Base-by-base conservation (phyloP, 2,329 filamentous ascomycete genomes). In the Lecanicillium sp. region DNA sequence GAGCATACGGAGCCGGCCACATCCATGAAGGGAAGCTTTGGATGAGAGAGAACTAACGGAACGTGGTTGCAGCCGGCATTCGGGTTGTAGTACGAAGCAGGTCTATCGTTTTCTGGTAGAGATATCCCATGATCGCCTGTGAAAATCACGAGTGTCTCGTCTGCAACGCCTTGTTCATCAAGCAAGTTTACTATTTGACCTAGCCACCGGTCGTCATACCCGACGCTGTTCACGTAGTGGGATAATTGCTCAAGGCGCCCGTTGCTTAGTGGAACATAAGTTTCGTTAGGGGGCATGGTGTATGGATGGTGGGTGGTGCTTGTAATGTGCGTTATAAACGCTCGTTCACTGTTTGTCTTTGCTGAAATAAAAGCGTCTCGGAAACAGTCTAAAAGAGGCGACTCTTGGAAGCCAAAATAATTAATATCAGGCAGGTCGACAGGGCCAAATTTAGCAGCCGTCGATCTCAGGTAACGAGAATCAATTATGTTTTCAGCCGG, bases 241-340 rank as follows among this genome's bases (percentile, higher is more conserved):
- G 57, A 55, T 27, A 60, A 47, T 29, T n/a, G n/a, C n/a, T n/a
- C n/a, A n/a, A n/a, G n/a, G n/a, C n/a, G 33, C 1, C 50, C 52
- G 27, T 48, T 49, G 1, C 46, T 45, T 29, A 59, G 28, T 2
- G 52, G 50, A 0, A 51, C 47, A 9, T 57, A 56, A 4, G 39
- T 41, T 17, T 57, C 55, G 0, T 48, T 47, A 4, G 34, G 41
- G 0, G 57, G 57, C 37, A 59, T 41, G 1, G 47, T 47, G 22
- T 54, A 59, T 5, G 53, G 48, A 25, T 59, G 57, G 39, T 60
- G 57, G 5, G 49, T 56, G 3, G 57, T 60, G 44, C 57, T 59
- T 3, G 58, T 60, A 4, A 60, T 37, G 40, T 60, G 58, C 3
- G 55, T 53, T 4, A 59, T 37, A 18, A 60, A 60, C 1, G 59